Percentiles rank a stretch among this genome's conserved stretches.
phyloP scores from a whole-genome alignment of 2,329 filamentous ascomycete genomes.

The Diaporthe vaccinii region DNA sequence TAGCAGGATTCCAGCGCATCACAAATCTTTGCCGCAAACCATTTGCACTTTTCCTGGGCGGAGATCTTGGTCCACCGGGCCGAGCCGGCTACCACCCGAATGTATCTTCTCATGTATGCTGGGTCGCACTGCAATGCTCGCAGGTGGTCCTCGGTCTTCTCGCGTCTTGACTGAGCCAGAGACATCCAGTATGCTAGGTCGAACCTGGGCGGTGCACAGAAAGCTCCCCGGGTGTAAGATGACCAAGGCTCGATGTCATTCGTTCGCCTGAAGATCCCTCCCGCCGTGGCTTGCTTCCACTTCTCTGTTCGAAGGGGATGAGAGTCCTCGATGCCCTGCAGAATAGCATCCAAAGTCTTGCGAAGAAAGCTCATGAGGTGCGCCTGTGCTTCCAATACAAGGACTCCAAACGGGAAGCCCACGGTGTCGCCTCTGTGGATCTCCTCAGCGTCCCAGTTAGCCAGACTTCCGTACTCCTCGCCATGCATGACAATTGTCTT shows the following conservation, averaged over 20 bases:
- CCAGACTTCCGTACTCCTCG: not conserved
- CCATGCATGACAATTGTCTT: not conserved
- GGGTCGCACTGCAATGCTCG: constrained; percentile 2
- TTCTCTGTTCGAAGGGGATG: not conserved
- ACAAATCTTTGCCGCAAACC: not conserved
- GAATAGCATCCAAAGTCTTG: not conserved
- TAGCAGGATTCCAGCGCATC: not conserved
- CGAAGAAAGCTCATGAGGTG: not conserved
- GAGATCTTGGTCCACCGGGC: not conserved
- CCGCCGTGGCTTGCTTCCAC: not conserved
- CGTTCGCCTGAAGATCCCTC: not conserved
- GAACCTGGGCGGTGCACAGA: not conserved
- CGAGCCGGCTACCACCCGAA: not conserved
- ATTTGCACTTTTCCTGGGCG: not conserved
- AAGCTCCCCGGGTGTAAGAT: not conserved
- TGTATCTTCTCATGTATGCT: not conserved
- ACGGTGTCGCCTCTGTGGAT: not conserved
- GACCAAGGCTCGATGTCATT: not conserved
- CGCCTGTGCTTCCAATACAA: constrained; percentile 14
- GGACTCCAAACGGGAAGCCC: not conserved
- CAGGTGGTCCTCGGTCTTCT: constrained; percentile 24
- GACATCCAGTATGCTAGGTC: not conserved
- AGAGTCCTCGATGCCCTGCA: not conserved
- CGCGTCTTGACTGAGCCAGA: not conserved
- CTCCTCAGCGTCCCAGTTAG: not conserved